Percentiles rank a stretch among this genome's conserved stretches.
Conservation (phyloP, 2,329 filamentous ascomycete genomes). For the Colletotrichum brevisporum region DNA sequence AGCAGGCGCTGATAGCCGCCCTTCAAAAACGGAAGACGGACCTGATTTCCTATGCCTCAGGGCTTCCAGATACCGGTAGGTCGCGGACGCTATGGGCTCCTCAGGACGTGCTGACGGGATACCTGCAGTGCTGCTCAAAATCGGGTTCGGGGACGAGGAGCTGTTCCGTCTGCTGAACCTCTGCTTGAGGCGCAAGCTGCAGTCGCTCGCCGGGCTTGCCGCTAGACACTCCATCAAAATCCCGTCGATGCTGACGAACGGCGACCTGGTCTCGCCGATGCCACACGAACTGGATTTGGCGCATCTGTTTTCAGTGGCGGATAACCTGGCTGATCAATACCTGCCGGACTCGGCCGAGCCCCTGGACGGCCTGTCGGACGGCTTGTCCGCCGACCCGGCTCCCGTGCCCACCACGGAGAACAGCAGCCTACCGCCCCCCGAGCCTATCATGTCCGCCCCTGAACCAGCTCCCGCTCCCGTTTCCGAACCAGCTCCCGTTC, state of each 20-base stretch:
- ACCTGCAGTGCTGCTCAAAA: constrained; percentile 41
- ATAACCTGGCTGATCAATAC: constrained; percentile 56
- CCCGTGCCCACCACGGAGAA: constrained; percentile 38
- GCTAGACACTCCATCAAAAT: constrained; percentile 54
- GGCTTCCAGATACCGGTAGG: constrained; percentile 33
- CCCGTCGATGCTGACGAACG: constrained; percentile 47
- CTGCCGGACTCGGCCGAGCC: constrained; percentile 50
- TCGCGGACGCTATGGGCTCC: background rate
- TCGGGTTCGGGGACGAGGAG: constrained; percentile 38
- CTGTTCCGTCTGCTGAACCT: constrained; percentile 50
- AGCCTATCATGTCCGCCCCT: constrained; percentile 21
- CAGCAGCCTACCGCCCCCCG: constrained; percentile 29
- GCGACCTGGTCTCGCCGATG: constrained; percentile 45
- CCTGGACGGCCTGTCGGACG: constrained; percentile 40
- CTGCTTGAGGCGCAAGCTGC: constrained; percentile 52
- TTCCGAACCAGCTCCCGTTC: background rate
- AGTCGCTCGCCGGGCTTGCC: constrained; percentile 51
- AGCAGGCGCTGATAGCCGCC: constrained; percentile 51
- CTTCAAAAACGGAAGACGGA: constrained; percentile 52
- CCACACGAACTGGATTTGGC: constrained; percentile 52
- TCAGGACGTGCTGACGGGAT: constrained; percentile 53
- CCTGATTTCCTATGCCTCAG: constrained; percentile 43
- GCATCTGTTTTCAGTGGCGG: constrained; percentile 59
- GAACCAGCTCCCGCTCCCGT: constrained; percentile 18
- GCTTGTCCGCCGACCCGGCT: constrained; percentile 31